Conservation (phyloP, 192 early-diverging fungal species). For the Podila epigama region DNA sequence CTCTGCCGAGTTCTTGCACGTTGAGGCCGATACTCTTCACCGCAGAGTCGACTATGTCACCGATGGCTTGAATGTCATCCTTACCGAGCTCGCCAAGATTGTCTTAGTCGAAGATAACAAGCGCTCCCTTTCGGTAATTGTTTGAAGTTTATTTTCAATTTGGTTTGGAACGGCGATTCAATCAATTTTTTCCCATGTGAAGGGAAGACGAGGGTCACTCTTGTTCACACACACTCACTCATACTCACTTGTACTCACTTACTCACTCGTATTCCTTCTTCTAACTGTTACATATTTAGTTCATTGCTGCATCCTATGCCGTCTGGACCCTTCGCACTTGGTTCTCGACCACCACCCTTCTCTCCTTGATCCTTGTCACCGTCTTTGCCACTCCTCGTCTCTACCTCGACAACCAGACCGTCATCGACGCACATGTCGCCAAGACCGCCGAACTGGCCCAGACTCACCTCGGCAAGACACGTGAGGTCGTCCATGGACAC, state of each 20-base stretch:
- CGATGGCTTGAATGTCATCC: conserved; percentile 41
- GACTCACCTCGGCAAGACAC: conserved; percentile 24
- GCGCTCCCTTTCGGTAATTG: conserved; percentile 31
- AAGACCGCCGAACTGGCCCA: conserved; percentile 27
- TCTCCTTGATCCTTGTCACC: conserved; percentile 26
- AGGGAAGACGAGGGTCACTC: background rate
- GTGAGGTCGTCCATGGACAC: conserved; percentile 18
- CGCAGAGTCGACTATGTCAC: conserved; percentile 28
- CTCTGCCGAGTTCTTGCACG: conserved; percentile 32
- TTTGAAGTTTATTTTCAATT: too few species aligned
- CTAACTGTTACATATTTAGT: conserved; percentile 4
- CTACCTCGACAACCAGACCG: conserved; percentile 35
- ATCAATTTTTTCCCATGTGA: background rate
- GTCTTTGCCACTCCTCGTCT: conserved; percentile 34
- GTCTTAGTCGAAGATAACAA: conserved; percentile 42
- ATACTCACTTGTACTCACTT: background rate
- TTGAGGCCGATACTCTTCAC: conserved; percentile 25
- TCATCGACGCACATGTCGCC: conserved; percentile 35
- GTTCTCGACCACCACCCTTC: conserved; percentile 39
- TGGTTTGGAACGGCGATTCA: too few species aligned
- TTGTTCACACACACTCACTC: too few species aligned
- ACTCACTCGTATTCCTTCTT: background rate
- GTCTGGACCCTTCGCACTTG: conserved; percentile 48
- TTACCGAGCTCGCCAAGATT: conserved; percentile 43
- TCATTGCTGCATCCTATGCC: conserved; percentile 33